phyloP scores from a whole-genome alignment of 106 monocot genomes.

The Ottelia alismoides region DNA sequence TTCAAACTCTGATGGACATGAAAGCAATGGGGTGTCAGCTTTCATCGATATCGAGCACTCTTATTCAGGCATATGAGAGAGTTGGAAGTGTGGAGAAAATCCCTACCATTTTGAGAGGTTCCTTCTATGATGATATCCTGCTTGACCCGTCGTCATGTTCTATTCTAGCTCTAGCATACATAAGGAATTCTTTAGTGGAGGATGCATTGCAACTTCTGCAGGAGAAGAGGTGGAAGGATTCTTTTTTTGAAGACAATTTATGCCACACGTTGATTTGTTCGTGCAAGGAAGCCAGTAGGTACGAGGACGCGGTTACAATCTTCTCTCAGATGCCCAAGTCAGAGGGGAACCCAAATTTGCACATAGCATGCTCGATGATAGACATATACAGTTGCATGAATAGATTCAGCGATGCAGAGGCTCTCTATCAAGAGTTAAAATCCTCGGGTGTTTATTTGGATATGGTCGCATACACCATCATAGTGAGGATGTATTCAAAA shows the following conservation, averaged over 20 bases:
- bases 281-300: slow-evolving; percentile 69
- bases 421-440: slow-evolving; percentile 53
- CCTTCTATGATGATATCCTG: slow-evolving; percentile 61
- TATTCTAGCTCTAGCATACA: slow-evolving; percentile 55
- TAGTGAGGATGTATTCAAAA: slow-evolving; percentile 88
- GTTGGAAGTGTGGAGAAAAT: slow-evolving; percentile 39
- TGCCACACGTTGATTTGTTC: slow-evolving; percentile 91
- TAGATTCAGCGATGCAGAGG: slow-evolving; percentile 61
- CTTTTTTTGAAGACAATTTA: slow-evolving; percentile 65
- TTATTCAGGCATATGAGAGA: slow-evolving; percentile 77
- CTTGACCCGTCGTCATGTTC: slow-evolving; percentile 71
- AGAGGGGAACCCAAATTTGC: slow-evolving; percentile 45
- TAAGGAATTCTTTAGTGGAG: slow-evolving; percentile 46
- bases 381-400: slow-evolving; percentile 52
- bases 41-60: slow-evolving; percentile 54
- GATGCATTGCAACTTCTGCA: slow-evolving; percentile 51
- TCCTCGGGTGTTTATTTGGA: slow-evolving; percentile 39
- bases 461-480: slow-evolving; percentile 77
- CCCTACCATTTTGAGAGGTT: slow-evolving; percentile 37
- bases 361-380: slow-evolving; percentile 78
- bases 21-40: slow-evolving; percentile 35
- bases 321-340: slow-evolving; percentile 51
- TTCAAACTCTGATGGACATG: slow-evolving; percentile 71
- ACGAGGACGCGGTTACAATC: slow-evolving; percentile 50
- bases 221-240: slow-evolving; percentile 69